These are phyloP conservation scores for Leersia perrieri DNA, from an alignment of 176 grass and related monocot species.

Conservation along the genomic window DNA sequence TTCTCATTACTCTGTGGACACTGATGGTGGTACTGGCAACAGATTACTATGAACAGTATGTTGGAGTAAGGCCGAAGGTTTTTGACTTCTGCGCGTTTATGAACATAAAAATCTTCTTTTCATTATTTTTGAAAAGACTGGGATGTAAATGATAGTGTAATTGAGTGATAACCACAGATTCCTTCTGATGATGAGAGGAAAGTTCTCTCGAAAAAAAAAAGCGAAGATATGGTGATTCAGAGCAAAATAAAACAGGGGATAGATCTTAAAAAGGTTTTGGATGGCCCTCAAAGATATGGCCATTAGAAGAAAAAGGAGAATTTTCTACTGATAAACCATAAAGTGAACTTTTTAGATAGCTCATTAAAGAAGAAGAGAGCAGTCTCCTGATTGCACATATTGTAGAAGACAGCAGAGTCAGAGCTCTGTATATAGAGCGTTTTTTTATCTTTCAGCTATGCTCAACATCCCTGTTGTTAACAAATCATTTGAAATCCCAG, in stretches of 20 bases:
- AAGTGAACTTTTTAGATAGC: background rate
- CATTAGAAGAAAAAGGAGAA: background rate
- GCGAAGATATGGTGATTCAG: constrained; percentile 23
- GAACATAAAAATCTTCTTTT: background rate
- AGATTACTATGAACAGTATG: background rate
- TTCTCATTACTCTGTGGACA: background rate
- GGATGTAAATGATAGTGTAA: background rate
- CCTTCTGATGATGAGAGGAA: constrained; percentile 11
- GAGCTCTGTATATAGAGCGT: too few species aligned
- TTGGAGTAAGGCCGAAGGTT: background rate
- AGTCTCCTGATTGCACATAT: too few species aligned
- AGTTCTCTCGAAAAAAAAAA: background rate
- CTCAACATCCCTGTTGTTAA: too few species aligned
- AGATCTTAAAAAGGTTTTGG: constrained; percentile 15
- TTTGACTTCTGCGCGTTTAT: background rate
- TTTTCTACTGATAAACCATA: background rate
- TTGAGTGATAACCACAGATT: background rate
- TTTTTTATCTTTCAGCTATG: too few species aligned
- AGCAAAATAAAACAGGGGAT: background rate
- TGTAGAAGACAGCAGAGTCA: too few species aligned
- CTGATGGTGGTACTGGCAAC: background rate
- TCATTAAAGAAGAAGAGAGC: too few species aligned
- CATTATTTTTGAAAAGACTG: background rate
- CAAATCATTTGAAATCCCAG: too few species aligned
- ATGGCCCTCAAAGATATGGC: constrained; percentile 29